Evolutionary conservation across 805 yeast species (phyloP).

Genomic region (Yarrowia divulgata): DNA sequence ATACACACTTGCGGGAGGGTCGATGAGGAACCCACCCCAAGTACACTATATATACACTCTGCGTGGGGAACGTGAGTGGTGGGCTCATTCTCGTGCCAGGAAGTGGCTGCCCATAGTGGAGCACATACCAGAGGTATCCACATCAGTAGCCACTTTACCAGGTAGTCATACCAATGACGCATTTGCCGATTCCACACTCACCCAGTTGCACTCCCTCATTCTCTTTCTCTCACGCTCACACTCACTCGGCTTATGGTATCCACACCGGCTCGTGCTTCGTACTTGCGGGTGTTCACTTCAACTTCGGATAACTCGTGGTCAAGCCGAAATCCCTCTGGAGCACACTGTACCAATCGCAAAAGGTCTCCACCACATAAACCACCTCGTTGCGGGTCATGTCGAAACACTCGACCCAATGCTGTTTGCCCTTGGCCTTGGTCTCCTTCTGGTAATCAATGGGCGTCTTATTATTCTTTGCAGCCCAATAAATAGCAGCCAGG

Average conservation of each 20-base stretch:
- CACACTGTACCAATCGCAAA: conserved; percentile 26
- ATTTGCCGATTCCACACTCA: no score
- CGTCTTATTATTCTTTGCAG: conserved; percentile 42
- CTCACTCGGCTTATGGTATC: no score
- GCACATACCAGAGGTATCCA: no score
- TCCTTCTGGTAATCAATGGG: conserved; percentile 34
- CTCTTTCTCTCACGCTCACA: no score
- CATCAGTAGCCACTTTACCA: no score
- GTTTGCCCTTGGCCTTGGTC: conserved; percentile 27
- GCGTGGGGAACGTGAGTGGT: not conserved
- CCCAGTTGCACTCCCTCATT: no score
- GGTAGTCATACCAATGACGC: no score
- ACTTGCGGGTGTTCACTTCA: not conserved
- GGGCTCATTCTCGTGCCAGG: no score
- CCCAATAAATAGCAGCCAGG: conserved; percentile 52
- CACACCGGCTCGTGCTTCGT: no score
- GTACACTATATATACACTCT: conserved; percentile 9
- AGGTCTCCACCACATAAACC: conserved; percentile 29
- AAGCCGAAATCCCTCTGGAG: conserved; percentile 20
- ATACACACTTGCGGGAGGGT: not conserved
- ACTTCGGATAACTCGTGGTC: conserved; percentile 23
- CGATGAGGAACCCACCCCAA: not conserved
- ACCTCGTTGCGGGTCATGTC: conserved; percentile 36
- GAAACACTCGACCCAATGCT: conserved; percentile 39
- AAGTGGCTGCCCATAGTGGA: no score